Percentiles rank a stretch among this genome's conserved stretches.
These are phyloP conservation scores for Phytopythium mirpurense DNA, from an alignment of 352 stramenopile species.

Conservation along the genomic window DNA sequence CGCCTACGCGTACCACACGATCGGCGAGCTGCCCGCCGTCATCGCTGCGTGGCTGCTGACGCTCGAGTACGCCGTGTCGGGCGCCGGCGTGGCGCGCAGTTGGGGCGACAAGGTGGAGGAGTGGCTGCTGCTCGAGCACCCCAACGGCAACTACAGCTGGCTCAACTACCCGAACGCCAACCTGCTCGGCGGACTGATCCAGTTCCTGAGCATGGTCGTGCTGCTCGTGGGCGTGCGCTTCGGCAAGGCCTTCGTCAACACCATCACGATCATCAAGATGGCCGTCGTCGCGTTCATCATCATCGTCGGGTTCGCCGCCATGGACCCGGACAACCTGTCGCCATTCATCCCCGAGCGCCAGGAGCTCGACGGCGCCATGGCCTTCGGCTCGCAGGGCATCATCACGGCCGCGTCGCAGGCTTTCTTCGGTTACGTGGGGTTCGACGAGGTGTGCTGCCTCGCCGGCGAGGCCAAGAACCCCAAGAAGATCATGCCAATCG, in stretches of 20 bases:
- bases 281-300: constrained; percentile 88
- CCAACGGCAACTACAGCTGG: constrained; percentile 36
- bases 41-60: constrained; percentile 80
- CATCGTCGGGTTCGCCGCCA: constrained; percentile 72
- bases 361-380: constrained; percentile 13
- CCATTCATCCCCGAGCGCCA: constrained; percentile 64
- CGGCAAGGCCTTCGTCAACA: constrained; percentile 85
- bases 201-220: constrained; percentile 54
- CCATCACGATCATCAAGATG: constrained; percentile 72
- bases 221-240: constrained; percentile 76
- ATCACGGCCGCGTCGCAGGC: constrained; percentile 79
- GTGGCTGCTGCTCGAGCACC: constrained; percentile 40
- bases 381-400: constrained; percentile 58
- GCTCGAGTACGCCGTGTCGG: constrained; percentile 89
- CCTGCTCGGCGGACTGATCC: constrained; percentile 47
- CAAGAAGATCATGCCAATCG: constrained; percentile 69
- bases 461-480: constrained; percentile 76
- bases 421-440: constrained; percentile 94
- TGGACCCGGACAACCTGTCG: constrained; percentile 71
- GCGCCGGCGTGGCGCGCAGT: constrained; percentile 85
- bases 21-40: constrained; percentile 89
- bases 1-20: constrained; percentile 86
- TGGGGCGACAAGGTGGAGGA: constrained; percentile 90
- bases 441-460: constrained; percentile 92
- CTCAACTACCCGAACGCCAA: constrained; percentile 49